Percentiles rank a stretch among this genome's conserved stretches.
Evolutionary conservation across 495 filamentous ascomycete species (phyloP).

Genomic region (Daldinia caldariorum): DNA sequence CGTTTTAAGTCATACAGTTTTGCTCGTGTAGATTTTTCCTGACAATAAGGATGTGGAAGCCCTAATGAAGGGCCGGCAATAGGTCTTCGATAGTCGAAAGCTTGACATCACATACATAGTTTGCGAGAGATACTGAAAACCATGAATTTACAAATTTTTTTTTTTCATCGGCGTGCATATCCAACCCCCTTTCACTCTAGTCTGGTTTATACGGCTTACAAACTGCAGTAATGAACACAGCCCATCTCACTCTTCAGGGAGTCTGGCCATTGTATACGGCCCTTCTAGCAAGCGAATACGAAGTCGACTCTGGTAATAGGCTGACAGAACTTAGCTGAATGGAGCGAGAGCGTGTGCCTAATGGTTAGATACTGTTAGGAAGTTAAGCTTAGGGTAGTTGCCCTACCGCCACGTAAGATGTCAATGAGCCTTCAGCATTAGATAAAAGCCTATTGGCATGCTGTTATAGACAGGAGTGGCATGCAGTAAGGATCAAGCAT

Average conservation of each 20-base stretch:
- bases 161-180: neutral
- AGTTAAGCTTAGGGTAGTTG: constrained; percentile 3
- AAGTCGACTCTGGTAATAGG: neutral
- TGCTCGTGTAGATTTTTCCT: no score
- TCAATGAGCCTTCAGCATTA: constrained; percentile 1
- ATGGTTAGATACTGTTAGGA: constrained; percentile 1
- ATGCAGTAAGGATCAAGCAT: constrained; percentile 5
- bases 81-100: no score
- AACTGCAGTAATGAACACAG: neutral
- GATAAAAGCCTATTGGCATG: constrained; percentile 9
- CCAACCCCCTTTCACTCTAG: neutral
- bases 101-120: no score
- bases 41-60: no score
- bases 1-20: no score
- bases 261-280: neutral
- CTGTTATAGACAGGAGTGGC: constrained; percentile 5
- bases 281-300: constrained; percentile 8
- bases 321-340: neutral
- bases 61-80: no score
- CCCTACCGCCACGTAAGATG: constrained; percentile 19
- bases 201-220: neutral
- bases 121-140: no score
- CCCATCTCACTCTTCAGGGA: neutral
- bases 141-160: no score
- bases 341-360: constrained; percentile 7